Evolutionary conservation across 2,329 filamentous ascomycete genomes (phyloP).

Genomic region (Botryotinia convoluta): DNA sequence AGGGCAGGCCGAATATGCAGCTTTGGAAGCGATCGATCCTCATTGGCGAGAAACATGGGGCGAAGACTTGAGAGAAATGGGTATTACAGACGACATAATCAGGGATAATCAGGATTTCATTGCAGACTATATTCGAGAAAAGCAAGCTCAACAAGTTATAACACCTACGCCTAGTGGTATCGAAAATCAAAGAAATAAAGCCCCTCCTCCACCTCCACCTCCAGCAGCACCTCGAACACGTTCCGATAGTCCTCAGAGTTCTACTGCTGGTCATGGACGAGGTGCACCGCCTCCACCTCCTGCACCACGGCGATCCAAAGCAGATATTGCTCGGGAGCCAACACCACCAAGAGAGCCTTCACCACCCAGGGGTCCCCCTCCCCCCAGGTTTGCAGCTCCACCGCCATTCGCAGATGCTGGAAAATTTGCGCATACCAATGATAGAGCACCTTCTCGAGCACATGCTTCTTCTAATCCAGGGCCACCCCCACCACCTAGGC

Average conservation of each 20-base stretch:
- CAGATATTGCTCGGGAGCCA: conserved; percentile 48
- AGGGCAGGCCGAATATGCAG: conserved; percentile 56
- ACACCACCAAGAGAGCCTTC: conserved; percentile 69
- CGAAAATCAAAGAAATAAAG: conserved; percentile 46
- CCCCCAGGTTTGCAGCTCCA: conserved; percentile 75
- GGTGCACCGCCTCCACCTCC: conserved; percentile 52
- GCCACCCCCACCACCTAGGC: conserved; percentile 65
- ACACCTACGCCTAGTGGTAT: conserved; percentile 42
- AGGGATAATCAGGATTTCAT: conserved; percentile 68
- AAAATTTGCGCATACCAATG: conserved; percentile 66
- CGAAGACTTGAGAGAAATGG: conserved; percentile 60
- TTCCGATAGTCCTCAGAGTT: conserved; percentile 37
- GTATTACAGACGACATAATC: conserved; percentile 64
- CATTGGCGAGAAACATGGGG: conserved; percentile 65
- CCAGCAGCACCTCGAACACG: conserved; percentile 41
- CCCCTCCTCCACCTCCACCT: conserved; percentile 63
- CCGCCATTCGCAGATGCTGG: conserved; percentile 88
- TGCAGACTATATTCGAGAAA: conserved; percentile 59
- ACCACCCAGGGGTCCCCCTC: conserved; percentile 58
- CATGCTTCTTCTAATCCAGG: conserved; percentile 54
- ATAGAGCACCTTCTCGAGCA: conserved; percentile 45
- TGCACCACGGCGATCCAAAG: conserved; percentile 58
- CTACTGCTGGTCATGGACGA: conserved; percentile 35
- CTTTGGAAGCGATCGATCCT: conserved; percentile 62
- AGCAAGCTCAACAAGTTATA: conserved; percentile 48